Base-by-base conservation (phyloP, 2,329 filamentous ascomycete genomes). In the Moelleriella libera region DNA sequence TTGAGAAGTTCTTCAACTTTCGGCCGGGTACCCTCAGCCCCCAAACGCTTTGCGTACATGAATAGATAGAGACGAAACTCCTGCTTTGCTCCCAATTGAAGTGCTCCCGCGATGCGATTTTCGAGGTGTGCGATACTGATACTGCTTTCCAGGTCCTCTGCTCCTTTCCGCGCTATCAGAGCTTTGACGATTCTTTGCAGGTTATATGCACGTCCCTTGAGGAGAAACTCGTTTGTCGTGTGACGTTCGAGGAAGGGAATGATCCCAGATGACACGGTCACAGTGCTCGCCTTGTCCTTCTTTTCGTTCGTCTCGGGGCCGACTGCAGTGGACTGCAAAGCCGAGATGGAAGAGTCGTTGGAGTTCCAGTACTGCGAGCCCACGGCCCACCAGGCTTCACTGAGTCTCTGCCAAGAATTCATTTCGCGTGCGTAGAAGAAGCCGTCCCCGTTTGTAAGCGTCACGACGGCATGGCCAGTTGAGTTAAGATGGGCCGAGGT, bases 361-460 rank as follows among this genome's bases (percentile, higher is more conserved):
- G 88, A 94, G 64, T 98, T 97, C 94, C 92, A 98, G 63, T 98
- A 98, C 61, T 98, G 92, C 55, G 87, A 94, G 14, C 89, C 89
- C 0, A 97, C 88, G 0, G 90, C 90, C 88, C 92, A 98, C 92
- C 92, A 98, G 2, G 87, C 78, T 61, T 98, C 94, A 2, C 88
- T 94, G n/a, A 98, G 72, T 8, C 89, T 81, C 64, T 97, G 90
- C 92, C 92, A 98, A 6, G 82, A 78, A 63, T 81, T 90, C 83
- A 98, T 85, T 14, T 76, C 74, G 0, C 84, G 78, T 2, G 86
- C 86, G 65, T 98, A 98, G 47, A 82, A 82, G 65, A 88, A 98
- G 2, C 92, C 92, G 57, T 98, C 90, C 21, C 92, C 92, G 56
- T 96, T 97, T 29, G 84, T 92, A 50, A 98, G 74, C 0, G 88